These are phyloP conservation scores for Abortiporus biennis DNA, from an alignment of 1,284 basidiomycete species.

Conservation along the genomic window DNA sequence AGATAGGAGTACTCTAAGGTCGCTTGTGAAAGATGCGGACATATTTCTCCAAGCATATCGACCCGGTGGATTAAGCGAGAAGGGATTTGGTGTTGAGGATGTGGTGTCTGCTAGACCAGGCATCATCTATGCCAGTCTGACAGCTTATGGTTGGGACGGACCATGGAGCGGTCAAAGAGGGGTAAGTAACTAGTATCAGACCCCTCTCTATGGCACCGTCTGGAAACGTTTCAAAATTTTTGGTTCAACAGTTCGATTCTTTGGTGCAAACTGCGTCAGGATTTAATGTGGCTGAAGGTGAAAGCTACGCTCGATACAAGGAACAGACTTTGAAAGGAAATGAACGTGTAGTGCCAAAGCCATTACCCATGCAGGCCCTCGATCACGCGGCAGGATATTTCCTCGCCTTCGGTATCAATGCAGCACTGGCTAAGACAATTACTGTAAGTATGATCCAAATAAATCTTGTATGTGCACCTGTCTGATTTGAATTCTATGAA, in stretches of 20 bases:
- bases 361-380: slow-evolving; percentile 57
- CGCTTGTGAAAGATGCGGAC: slow-evolving; percentile 40
- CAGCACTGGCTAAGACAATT: slow-evolving; percentile 47
- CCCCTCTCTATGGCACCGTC: neutral
- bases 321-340: slow-evolving; percentile 13
- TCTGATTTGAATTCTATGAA: neutral
- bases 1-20: slow-evolving; percentile 30
- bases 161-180: slow-evolving; percentile 53
- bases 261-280: slow-evolving; percentile 63
- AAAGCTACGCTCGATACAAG: slow-evolving; percentile 33
- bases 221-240: neutral
- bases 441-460: slow-evolving; percentile 29
- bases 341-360: slow-evolving; percentile 28
- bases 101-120: slow-evolving; percentile 39
- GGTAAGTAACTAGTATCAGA: slow-evolving; percentile 24
- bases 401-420: slow-evolving; percentile 53
- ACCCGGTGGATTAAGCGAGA: slow-evolving; percentile 42
- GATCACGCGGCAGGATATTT: slow-evolving; percentile 61
- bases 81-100: slow-evolving; percentile 44
- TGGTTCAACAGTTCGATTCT: slow-evolving; percentile 55
- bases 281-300: slow-evolving; percentile 53
- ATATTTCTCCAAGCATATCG: slow-evolving; percentile 67
- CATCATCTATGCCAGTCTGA: slow-evolving; percentile 52
- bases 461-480: neutral
- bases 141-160: slow-evolving; percentile 56